Evolutionary conservation across 345 rosid genomes (phyloP), one percentile per base, ranked within the genome.

Genomic region (Clarkia xantiana): DNA sequence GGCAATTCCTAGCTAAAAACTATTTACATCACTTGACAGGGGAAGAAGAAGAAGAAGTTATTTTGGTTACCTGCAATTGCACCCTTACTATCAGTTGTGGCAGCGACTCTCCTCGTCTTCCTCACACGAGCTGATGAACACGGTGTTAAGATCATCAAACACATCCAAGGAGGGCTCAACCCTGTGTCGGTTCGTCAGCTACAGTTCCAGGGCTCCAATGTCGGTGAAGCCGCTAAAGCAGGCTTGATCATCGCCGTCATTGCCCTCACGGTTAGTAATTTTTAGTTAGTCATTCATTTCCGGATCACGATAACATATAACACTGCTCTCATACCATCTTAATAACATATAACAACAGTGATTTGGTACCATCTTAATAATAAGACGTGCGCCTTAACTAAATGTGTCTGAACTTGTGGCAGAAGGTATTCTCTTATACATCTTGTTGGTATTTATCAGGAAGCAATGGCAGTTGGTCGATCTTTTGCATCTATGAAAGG

Each of bases 31-130:
- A 22, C 18, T 29, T 29, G 12, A 14, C 69, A 85, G 97, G 94
- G 83, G 4, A 76, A 57, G 67, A 89, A 57, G 76, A 72, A 72
- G 52, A 78, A 55, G 68, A 85, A 80, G 57, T 72, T 85, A 40
- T 89, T 85, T 67, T 89, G 95, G 95, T 55, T 89, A 66, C 79
- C 94, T 1, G 87, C 94, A 14, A 72, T 77, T 69, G 94, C 97
- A 29, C 95, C 97, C 48, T 62, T 89, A 22, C 11, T 89, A 9
- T 78, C 94, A 0, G 97, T 85, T 9, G 42, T 77, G 25, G 44
- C 74, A 47, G 72, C 97, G 9, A 89, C 97, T 19, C 49, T 82
- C 16, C 47, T 85, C 34, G 97, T 85, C 6, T 89, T 57, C 63
- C 62, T 85, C 18, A 80, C 97, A 10, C 78, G 80, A 65, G 97